phyloP scores from a whole-genome alignment of 2,329 filamentous ascomycete genomes.

The Malbranchea cinnamomea region DNA sequence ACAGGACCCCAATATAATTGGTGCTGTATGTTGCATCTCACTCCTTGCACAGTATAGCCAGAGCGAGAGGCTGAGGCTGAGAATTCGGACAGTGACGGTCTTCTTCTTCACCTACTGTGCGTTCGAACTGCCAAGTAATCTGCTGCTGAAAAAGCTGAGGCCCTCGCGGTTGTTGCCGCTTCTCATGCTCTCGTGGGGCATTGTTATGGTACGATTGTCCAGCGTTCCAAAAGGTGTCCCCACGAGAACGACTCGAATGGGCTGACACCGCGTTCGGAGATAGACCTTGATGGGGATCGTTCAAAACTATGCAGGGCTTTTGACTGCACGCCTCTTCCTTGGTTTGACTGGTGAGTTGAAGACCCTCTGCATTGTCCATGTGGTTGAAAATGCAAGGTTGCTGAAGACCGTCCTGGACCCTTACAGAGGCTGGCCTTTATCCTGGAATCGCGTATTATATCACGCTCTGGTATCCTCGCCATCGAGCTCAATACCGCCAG shows the following conservation, averaged over 20 bases:
- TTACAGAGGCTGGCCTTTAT: constrained; percentile 26
- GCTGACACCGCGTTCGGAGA: no score
- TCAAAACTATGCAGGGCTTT: constrained; percentile 34
- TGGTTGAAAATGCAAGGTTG: no score
- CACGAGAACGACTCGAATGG: no score
- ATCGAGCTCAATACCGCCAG: constrained; percentile 26
- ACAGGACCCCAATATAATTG: constrained; percentile 13
- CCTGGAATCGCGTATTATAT: constrained; percentile 31
- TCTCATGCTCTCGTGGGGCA: constrained; percentile 1
- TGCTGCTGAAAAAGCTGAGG: constrained; percentile 1
- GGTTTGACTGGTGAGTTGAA: constrained; percentile 28
- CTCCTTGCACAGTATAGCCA: not conserved
- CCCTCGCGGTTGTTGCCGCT: not conserved
- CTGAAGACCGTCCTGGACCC: no score
- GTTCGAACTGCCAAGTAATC: constrained; percentile 1
- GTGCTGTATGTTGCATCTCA: constrained; percentile 6
- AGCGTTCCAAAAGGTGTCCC: no score
- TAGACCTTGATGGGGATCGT: constrained; percentile 38
- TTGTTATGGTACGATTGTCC: not conserved
- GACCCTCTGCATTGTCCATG: no score
- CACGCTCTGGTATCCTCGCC: constrained; percentile 24
- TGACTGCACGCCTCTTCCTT: constrained; percentile 34
- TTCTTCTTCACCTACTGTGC: not conserved
- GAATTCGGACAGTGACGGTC: not conserved
- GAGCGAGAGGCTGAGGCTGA: not conserved